A percentile compares a stretch with the other conserved stretches of the same genome.
Conservation (phyloP, 2,329 filamentous ascomycete species). For the Ophiostoma piceae region DNA sequence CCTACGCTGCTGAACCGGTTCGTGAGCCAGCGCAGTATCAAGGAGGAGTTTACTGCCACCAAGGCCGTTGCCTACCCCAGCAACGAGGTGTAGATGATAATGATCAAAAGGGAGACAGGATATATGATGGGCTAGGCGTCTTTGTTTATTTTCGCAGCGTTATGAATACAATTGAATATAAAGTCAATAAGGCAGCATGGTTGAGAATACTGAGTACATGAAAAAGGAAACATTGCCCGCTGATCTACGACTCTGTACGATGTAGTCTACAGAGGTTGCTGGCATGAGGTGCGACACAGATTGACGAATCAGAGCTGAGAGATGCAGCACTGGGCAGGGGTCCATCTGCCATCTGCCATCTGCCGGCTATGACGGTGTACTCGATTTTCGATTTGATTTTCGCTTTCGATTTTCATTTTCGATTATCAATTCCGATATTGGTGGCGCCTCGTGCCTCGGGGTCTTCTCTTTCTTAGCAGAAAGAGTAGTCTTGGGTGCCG, state of each 20-base stretch:
- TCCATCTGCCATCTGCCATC: neutral
- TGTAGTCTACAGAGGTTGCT: neutral
- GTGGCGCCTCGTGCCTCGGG: slow-evolving; percentile 7
- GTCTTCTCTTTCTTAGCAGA: neutral
- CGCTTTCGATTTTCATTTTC: neutral
- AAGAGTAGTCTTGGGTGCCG: neutral
- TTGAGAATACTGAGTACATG: neutral
- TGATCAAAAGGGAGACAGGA: neutral
- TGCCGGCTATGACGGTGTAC: neutral
- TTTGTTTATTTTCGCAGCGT: slow-evolving; percentile 4
- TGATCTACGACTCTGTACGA: neutral
- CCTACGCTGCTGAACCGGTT: slow-evolving; percentile 47
- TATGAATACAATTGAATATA: neutral
- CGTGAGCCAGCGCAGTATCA: slow-evolving; percentile 48
- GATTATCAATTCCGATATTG: neutral
- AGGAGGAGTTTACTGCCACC: slow-evolving; percentile 67
- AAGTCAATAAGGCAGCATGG: neutral
- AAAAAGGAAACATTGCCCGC: neutral
- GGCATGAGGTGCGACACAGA: neutral
- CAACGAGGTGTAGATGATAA: slow-evolving; percentile 53
- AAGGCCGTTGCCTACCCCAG: slow-evolving; percentile 63
- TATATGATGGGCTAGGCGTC: neutral
- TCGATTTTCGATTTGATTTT: neutral
- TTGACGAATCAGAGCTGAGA: slow-evolving; percentile 20
- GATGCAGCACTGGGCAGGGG: slow-evolving; percentile 13